Base-by-base conservation (phyloP, 116 monocot genomes). In the Trichopus zeylanicus region DNA sequence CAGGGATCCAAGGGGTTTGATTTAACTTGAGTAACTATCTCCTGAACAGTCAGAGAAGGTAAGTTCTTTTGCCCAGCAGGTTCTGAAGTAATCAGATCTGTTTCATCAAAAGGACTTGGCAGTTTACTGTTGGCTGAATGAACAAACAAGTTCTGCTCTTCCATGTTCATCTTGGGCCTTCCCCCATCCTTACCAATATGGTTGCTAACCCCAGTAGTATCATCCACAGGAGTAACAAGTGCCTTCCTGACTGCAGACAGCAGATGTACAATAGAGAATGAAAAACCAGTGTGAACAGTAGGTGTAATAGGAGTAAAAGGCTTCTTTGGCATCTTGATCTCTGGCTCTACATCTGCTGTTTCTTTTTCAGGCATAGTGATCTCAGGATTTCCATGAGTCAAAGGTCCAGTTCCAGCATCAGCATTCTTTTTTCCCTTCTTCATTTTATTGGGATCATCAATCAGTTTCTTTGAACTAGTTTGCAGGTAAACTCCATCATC, bases 191-290 rank as follows among this genome's bases (percentile, higher is more conserved):
- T 67, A 5, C 31, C 60, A 24, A 31, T 39, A 64, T 55, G 60
- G 49, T 57, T 57, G 18, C 46, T 51, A 25, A 48, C 26, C 25
- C 58, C 66, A 37, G 19, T 27, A 8, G 33, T 31, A 73, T 81
- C 78, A 58, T 83, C 83, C 4, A 15, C n/a, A 19, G 68, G 51
- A 67, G 73, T 78, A 58, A 75, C 37, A 83, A 95, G 69, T 12
- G 84, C 95, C 71, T 70, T 89, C 28, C 84, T 61, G 9, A 95
- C 58, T 6, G 95, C 86, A 38, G 95, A 78, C 64, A 95, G 86
- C 57, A 95, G 90, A 76, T 95, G 90, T 22, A 95, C 62, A 48
- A 95, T 71, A 26, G 95, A 95, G 68, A 95, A 95, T 30, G 95
- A 95, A 74, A 95, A 90, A 8, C 86, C 81, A 26, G 76, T 81